Base-by-base conservation (phyloP, 352 stramenopile genomes). In the Phytopythium montanum region DNA sequence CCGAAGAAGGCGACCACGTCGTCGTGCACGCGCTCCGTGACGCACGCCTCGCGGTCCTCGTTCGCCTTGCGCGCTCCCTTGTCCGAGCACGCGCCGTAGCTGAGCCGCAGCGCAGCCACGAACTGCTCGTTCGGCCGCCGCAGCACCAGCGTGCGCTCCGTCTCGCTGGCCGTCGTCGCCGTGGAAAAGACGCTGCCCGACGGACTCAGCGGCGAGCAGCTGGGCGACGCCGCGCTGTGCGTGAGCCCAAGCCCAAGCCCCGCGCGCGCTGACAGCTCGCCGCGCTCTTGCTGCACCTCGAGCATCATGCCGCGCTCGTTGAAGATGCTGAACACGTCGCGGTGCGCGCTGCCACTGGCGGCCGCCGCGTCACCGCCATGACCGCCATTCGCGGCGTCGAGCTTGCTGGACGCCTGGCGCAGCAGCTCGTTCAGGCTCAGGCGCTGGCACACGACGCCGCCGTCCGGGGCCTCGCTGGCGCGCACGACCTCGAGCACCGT, bases 261-360 rank as follows among this genome's bases (percentile, higher is more conserved):
- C n/a, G 5, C 33, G 33, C 51, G 33, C 51, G 33, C 21, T 21
- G 51, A 21, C 54, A 52, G 38, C 45, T 42, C 36, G 21, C 28
- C 60, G 21, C 19, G n/a, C n/a, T 49, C 21, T 19, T 50, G 36
- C 34, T 59, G 53, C 14, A 34, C 61, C 51, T 91, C 81, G 12
- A 95, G 68, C 23, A 80, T 54, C 81, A 92, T 89, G 48, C 85
- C 85, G 50, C 67, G 78, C 56, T 94, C 85, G 23, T 69, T 84
- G 38, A 94, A 94, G 54, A 94, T 92, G 72, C 79, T 93, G 56
- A 94, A 93, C 42, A 94, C 85, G 61, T 94, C 85, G 31, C 85
- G 83, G 56, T 92, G 80, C 38, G 70, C 70, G 56, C 65, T 60
- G 57, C 68, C 78, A 29, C 50, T 66, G 21, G 58, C 44, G 53